Base-by-base conservation (phyloP, 306 rosid genomes). In the Prunus davidiana region DNA sequence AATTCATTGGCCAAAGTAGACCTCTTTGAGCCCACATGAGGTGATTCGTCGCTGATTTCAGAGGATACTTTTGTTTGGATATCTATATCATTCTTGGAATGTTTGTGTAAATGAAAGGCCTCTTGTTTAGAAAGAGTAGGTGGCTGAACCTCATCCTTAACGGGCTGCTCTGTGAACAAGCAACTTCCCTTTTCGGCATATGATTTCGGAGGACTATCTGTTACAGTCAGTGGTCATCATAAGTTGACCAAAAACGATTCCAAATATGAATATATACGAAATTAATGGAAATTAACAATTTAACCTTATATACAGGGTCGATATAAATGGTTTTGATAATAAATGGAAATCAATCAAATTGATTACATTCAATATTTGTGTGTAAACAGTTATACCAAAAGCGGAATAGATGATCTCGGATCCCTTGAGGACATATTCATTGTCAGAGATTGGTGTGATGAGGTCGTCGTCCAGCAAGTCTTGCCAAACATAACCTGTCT, bases 391-490 rank as follows among this genome's bases (percentile, higher is more conserved):
- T 20, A 75, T 76, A 87, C 92, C 89, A 58, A 72, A 25, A 25
- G 74, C 24, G 79, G 84, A 51, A 72, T 80, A 76, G 78, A 77
- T 82, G 76, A 88, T 84, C 85, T 87, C 86, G 75, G 96, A 93
- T 75, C 98, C 98, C 88, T 93, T 88, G 63, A 93, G 91, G 75
- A 91, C 91, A 78, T 89, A 88, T 88, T 90, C 98, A 82, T 88
- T 91, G 86, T 91, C 96, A 79, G 97, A 89, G 45, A 91, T 84
- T 18, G 98, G 98, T 47, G 97, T 87, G 54, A 91, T 87, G 75
- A 89, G 97, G 79, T 91, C 96, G 46, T 89, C 96, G 82, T 93
- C 97, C 61, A 87, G 49, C 84, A 91, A 86, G 81, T 93, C 96
- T 76, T 91, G 97, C 98, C 98, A 93, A 86, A 91, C 93, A 82